Percentiles rank a stretch among this genome's conserved stretches.
These are phyloP conservation scores for Ophiostoma pallidulum DNA, from an alignment of 2,329 filamentous ascomycete species.

Conservation along the genomic window DNA sequence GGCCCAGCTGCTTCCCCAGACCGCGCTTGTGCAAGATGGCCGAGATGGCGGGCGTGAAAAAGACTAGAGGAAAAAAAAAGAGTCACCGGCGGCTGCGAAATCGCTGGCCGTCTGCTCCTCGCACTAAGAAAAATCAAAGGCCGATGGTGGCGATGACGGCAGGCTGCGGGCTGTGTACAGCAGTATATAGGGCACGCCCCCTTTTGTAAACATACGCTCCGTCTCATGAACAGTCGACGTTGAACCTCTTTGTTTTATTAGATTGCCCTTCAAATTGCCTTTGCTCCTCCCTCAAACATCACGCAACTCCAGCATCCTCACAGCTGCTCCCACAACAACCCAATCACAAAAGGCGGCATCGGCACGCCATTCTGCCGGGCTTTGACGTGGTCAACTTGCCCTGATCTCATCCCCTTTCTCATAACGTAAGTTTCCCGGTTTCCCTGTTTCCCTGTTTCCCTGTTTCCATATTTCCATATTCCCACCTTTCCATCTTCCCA, in stretches of 20 bases:
- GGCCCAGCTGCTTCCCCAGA: conserved; percentile 11
- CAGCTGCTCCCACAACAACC: background rate
- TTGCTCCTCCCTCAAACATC: background rate
- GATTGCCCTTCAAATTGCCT: background rate
- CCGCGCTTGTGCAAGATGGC: conserved; percentile 3
- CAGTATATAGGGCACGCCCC: conserved; percentile 3
- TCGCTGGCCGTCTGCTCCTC: conserved; percentile 2
- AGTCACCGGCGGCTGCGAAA: conserved; percentile 6
- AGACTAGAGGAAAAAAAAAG: background rate
- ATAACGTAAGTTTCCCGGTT: conserved; percentile 15
- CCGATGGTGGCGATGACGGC: conserved; percentile 12
- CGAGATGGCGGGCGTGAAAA: conserved; percentile 4
- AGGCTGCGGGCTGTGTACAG: background rate
- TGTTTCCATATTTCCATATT: no score
- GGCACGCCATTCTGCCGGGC: conserved; percentile 13
- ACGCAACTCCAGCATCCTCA: no score
- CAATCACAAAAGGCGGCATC: background rate
- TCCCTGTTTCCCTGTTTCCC: no score
- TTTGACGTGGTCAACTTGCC: conserved; percentile 9
- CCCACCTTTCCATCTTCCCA: background rate
- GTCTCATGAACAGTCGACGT: no score
- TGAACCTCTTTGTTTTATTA: background rate
- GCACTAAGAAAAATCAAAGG: background rate
- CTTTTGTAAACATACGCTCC: conserved; percentile 2
- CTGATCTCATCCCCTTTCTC: conserved; percentile 1